Conservation (phyloP, 129 eudicot species). For the Deinandra increscens region DNA sequence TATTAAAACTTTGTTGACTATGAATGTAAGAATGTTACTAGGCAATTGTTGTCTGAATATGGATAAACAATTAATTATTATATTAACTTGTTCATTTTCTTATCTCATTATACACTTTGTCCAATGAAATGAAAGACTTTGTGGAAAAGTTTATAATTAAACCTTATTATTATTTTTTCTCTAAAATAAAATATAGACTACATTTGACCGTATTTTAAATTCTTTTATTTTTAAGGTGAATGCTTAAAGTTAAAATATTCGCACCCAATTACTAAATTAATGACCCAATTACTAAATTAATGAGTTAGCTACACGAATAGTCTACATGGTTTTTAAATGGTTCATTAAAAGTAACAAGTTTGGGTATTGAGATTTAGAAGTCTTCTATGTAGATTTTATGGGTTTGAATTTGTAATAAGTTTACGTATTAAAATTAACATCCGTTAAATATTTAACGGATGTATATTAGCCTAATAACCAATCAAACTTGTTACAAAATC, state of each 20-base stretch:
- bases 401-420: no score
- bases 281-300: no score
- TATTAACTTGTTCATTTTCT: neutral
- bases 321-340: no score
- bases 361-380: no score
- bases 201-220: neutral
- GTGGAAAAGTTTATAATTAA: neutral
- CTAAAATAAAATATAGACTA: neutral
- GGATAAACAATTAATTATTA: neutral
- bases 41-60: slow-evolving; percentile 4
- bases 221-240: neutral
- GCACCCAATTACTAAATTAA: neutral
- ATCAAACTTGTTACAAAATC: no score
- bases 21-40: neutral
- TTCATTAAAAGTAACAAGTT: no score
- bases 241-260: neutral
- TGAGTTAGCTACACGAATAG: no score
- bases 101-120: neutral
- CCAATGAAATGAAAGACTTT: neutral
- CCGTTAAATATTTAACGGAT: no score
- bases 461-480: no score
- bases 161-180: neutral
- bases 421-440: no score
- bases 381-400: no score
- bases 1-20: neutral